phyloP scores from a whole-genome alignment of 1,284 basidiomycete genomes.

The Tremellales sp. region DNA sequence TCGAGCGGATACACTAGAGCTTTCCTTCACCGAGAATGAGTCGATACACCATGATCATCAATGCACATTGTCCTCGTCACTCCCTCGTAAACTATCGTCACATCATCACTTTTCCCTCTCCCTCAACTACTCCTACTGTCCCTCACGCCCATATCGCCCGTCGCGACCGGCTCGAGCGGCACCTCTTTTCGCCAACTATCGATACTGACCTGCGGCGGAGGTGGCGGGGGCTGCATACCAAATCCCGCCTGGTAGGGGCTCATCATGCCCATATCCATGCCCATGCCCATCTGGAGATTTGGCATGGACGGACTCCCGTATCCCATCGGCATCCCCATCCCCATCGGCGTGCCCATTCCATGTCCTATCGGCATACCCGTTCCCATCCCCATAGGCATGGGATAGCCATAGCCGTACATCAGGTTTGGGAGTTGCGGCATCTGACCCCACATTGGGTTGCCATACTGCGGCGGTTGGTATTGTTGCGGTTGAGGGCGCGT shows the following conservation, averaged over 20 bases:
- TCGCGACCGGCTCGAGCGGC: conserved; percentile 13
- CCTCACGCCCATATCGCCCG: no score
- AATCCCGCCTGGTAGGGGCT: background rate
- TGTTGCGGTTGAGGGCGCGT: conserved; percentile 1
- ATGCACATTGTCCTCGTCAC: no score
- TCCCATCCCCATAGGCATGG: conserved; percentile 3
- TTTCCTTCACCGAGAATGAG: no score
- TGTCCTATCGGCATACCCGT: conserved; percentile 2
- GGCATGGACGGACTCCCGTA: conserved; percentile 3
- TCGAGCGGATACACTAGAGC: no score
- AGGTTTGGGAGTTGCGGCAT: background rate
- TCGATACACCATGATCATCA: no score
- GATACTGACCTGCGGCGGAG: conserved; percentile 18
- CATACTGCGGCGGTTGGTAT: background rate
- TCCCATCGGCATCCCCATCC: conserved; percentile 7
- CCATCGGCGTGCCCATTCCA: conserved; percentile 2
- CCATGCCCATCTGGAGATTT: conserved; percentile 6
- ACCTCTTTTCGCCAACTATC: conserved; percentile 35
- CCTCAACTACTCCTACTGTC: no score
- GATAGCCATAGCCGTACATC: conserved; percentile 2
- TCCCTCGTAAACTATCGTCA: no score
- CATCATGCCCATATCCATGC: conserved; percentile 14
- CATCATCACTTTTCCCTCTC: no score
- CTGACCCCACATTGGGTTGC: conserved; percentile 6
- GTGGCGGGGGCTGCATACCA: background rate